Evolutionary conservation across 257 asterid species (phyloP).

Genomic region (Asclepias syriaca): DNA sequence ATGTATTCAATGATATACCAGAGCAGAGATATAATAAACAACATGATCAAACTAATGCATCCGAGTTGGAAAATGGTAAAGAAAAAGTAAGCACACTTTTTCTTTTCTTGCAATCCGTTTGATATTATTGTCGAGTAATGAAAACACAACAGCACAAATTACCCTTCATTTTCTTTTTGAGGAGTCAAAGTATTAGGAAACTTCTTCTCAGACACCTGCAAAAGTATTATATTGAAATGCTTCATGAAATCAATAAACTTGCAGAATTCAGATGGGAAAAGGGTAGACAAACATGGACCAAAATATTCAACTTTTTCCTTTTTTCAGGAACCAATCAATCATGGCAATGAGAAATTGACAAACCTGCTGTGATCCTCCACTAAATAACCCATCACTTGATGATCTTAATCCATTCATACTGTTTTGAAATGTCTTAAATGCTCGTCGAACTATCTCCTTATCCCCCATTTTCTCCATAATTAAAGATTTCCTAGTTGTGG

Average conservation of each 20-base stretch:
- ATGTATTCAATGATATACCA: no score
- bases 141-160: constrained; percentile 9
- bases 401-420: constrained; percentile 39
- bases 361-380: constrained; percentile 40
- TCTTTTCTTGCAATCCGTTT: not conserved
- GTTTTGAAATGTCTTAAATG: constrained; percentile 78
- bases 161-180: constrained; percentile 59
- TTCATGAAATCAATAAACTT: not conserved
- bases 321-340: not conserved
- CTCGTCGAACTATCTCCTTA: constrained; percentile 83
- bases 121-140: not conserved
- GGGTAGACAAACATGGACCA: not conserved
- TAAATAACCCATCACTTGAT: constrained; percentile 32
- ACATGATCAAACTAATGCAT: not conserved
- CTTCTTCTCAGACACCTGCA: constrained; percentile 50
- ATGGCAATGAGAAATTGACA: constrained; percentile 10
- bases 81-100: not conserved
- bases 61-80: not conserved
- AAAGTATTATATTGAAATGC: not conserved
- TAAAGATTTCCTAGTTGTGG: constrained; percentile 61
- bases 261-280: not conserved
- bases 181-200: constrained; percentile 34
- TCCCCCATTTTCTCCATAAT: constrained; percentile 98
- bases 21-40: no score
- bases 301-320: not conserved